Evolutionary conservation across 2,329 filamentous ascomycete species (phyloP).

Genomic region (Curvularia sp.): DNA sequence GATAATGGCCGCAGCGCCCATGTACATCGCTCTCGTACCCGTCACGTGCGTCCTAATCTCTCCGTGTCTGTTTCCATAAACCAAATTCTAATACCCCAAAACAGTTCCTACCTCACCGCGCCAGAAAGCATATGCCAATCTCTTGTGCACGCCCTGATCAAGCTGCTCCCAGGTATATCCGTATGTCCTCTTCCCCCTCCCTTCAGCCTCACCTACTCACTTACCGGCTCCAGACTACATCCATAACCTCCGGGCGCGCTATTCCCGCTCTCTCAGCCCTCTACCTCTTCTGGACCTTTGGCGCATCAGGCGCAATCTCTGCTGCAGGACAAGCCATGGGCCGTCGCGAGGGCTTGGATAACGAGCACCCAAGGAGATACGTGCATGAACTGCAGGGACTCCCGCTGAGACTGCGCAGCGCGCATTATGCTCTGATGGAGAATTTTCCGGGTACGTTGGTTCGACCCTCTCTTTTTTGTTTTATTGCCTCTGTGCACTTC

Average conservation of each 20-base stretch:
- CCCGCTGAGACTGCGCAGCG: slow-evolving; percentile 29
- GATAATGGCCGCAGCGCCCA: slow-evolving; percentile 24
- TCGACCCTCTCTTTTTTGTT: background rate
- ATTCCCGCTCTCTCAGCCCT: slow-evolving; percentile 32
- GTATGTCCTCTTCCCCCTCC: slow-evolving; percentile 9
- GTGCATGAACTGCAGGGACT: slow-evolving; percentile 20
- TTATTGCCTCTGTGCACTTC: background rate
- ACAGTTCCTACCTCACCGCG: slow-evolving; percentile 28
- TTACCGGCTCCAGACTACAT: slow-evolving; percentile 7
- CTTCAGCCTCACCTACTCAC: background rate
- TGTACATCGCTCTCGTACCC: slow-evolving; percentile 32
- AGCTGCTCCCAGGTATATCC: slow-evolving; percentile 28
- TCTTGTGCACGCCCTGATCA: slow-evolving; percentile 31
- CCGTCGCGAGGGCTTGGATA: slow-evolving; percentile 24
- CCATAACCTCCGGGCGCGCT: slow-evolving; percentile 30
- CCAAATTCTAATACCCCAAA: background rate
- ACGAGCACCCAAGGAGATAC: slow-evolving; percentile 29
- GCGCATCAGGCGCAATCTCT: slow-evolving; percentile 29
- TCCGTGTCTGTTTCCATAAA: too few relatives aligned
- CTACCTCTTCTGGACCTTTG: slow-evolving; percentile 35
- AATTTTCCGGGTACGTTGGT: slow-evolving; percentile 29
- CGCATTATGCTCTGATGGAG: slow-evolving; percentile 33
- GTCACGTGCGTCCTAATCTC: slow-evolving; percentile 21
- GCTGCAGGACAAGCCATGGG: slow-evolving; percentile 34
- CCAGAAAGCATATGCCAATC: slow-evolving; percentile 30